Conservation (phyloP, 2,329 filamentous ascomycete species). For the Pseudonectria buxi region DNA sequence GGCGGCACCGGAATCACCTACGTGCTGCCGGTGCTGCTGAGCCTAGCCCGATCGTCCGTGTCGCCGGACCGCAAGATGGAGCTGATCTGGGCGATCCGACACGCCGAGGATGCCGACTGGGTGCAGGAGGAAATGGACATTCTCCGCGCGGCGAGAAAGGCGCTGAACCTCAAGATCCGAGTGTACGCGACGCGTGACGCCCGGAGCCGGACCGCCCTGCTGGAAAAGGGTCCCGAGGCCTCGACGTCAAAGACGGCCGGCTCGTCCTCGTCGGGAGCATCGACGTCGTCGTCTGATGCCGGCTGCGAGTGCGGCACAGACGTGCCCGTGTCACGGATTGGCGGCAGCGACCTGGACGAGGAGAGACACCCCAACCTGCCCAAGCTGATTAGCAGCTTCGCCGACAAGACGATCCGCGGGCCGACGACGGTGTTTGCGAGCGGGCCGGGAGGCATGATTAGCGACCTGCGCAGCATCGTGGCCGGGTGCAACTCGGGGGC, state of each 20-base stretch:
- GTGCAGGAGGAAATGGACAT: slow-evolving; percentile 47
- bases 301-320: slow-evolving; percentile 22
- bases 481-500: slow-evolving; percentile 45
- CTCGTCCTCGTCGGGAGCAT: slow-evolving; percentile 12
- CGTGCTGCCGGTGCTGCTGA: slow-evolving; percentile 30
- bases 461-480: slow-evolving; percentile 48
- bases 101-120: slow-evolving; percentile 50
- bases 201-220: slow-evolving; percentile 10
- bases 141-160: slow-evolving; percentile 32
- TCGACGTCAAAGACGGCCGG: slow-evolving; percentile 6
- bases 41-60: slow-evolving; percentile 34
- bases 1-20: slow-evolving; percentile 36
- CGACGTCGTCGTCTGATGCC: slow-evolving; percentile 18
- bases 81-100: slow-evolving; percentile 59
- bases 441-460: slow-evolving; percentile 53
- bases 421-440: slow-evolving; percentile 53
- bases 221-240: slow-evolving; percentile 16
- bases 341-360: slow-evolving; percentile 21
- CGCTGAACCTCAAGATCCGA: slow-evolving; percentile 42
- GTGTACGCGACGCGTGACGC: slow-evolving; percentile 54
- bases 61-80: slow-evolving; percentile 43
- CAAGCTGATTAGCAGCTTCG: slow-evolving; percentile 41
- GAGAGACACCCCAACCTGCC: slow-evolving; percentile 39
- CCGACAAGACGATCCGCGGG: slow-evolving; percentile 38
- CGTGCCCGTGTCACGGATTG: slow-evolving; percentile 24